phyloP scores from a whole-genome alignment of 495 filamentous ascomycete species.

The Penicillium arizonense region DNA sequence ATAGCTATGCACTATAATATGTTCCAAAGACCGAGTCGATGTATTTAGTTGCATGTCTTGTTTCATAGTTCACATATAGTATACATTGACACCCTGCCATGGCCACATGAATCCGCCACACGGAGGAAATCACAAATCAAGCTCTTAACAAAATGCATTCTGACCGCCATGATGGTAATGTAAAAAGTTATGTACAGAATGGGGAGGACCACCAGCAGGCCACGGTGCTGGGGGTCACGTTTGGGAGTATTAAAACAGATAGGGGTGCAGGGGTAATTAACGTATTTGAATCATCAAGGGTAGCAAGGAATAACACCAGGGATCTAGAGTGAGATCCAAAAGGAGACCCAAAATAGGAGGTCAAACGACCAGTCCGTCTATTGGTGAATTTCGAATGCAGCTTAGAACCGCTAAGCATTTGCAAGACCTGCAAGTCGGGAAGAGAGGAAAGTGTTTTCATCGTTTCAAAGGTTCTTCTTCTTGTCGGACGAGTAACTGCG shows the following conservation, averaged over 20 bases:
- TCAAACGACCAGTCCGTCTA: background rate
- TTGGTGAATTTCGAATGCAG: background rate
- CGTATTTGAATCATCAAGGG: background rate
- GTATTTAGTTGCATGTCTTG: background rate
- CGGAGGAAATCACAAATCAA: background rate
- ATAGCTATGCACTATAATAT: background rate
- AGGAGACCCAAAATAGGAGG: background rate
- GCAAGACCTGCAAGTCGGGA: background rate
- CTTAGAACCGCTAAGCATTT: constrained; percentile 2
- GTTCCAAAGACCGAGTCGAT: no score
- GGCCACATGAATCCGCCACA: background rate
- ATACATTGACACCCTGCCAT: background rate
- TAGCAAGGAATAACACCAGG: background rate
- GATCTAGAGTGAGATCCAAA: background rate
- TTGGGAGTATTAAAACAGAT: constrained; percentile 4
- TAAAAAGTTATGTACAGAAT: constrained; percentile 6
- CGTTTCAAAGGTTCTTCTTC: constrained; percentile 32
- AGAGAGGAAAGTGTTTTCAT: background rate
- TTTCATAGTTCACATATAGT: background rate
- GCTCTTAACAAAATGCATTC: background rate
- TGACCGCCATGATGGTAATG: background rate
- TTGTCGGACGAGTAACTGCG: constrained; percentile 60
- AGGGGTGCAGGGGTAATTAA: background rate
- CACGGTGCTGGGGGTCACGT: background rate
- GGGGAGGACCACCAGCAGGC: background rate